Conservation (phyloP, 108 stramenopile genomes). For the Pseudonitzschia delicatissima region DNA sequence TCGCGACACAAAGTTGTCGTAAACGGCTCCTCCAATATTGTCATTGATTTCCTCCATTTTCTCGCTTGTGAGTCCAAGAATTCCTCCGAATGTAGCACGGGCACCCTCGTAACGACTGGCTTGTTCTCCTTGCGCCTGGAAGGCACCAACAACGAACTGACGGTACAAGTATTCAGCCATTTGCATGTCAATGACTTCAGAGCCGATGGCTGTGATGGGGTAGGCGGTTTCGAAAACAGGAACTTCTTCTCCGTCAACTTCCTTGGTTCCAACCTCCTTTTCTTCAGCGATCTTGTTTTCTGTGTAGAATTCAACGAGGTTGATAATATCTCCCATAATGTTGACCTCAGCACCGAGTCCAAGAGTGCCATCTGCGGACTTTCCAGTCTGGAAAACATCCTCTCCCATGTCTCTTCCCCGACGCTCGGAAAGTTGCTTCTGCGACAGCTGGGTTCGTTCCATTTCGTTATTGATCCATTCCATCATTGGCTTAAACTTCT, state of each 20-base stretch:
- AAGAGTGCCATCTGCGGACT: slow-evolving; percentile 66
- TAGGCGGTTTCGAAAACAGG: slow-evolving; percentile 68
- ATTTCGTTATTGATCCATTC: slow-evolving; percentile 78
- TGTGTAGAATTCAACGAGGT: slow-evolving; percentile 82
- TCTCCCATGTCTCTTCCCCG: slow-evolving; percentile 79
- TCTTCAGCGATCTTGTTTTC: slow-evolving; percentile 79
- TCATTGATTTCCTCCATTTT: slow-evolving; percentile 78
- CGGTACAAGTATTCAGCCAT: slow-evolving; percentile 78
- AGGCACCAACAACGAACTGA: slow-evolving; percentile 83
- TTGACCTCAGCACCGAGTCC: slow-evolving; percentile 83
- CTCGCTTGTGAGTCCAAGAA: slow-evolving; percentile 72
- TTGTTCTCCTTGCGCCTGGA: slow-evolving; percentile 70
- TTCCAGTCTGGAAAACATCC: slow-evolving; percentile 80
- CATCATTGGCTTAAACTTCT: slow-evolving; percentile 78
- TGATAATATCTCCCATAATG: slow-evolving; percentile 87
- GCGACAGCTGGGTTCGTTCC: slow-evolving; percentile 72
- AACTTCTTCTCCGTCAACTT: slow-evolving; percentile 67
- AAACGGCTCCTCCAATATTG: slow-evolving; percentile 76
- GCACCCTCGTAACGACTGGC: slow-evolving; percentile 70
- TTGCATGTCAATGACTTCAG: slow-evolving; percentile 57
- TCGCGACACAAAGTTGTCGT: slow-evolving; percentile 85
- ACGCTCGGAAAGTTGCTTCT: slow-evolving; percentile 69
- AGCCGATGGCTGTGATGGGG: slow-evolving; percentile 75
- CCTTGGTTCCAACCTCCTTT: slow-evolving; percentile 63
- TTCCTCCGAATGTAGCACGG: slow-evolving; percentile 72